These are phyloP conservation scores for Wallacemonas sp. DNA, from an alignment of 208 protist species.

Conservation along the genomic window DNA sequence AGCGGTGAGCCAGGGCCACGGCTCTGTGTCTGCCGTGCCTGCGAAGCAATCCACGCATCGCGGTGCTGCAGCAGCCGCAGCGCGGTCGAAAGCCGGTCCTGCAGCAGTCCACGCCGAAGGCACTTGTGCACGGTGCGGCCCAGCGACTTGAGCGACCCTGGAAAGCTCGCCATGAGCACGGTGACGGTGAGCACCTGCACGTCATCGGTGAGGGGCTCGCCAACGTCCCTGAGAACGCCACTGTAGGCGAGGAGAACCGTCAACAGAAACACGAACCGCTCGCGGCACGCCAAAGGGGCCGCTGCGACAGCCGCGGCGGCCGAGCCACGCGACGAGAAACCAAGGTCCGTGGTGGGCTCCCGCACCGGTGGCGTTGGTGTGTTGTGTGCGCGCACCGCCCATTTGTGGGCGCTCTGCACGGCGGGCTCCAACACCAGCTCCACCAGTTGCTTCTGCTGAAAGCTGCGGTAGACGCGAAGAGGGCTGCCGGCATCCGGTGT, in stretches of 20 bases:
- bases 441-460: not conserved
- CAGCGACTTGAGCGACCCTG: conserved; percentile 2
- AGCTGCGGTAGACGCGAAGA: not conserved
- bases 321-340: not conserved
- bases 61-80: conserved; percentile 4
- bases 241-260: not conserved
- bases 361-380: no score
- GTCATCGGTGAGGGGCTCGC: not conserved
- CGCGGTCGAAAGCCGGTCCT: not conserved
- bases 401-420: conserved; percentile 1
- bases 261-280: not conserved
- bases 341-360: no score
- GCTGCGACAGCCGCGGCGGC: not conserved
- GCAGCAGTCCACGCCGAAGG: not conserved
- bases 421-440: not conserved
- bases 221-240: not conserved
- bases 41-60: conserved; percentile 1
- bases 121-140: not conserved
- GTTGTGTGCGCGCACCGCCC: not conserved
- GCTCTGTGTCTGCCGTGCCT: not conserved
- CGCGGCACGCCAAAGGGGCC: not conserved
- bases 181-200: not conserved
- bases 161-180: not conserved
- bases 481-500: not conserved
- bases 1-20: not conserved